phyloP scores from a whole-genome alignment of 768 basidiomycete genomes.

The Suillus luteus region DNA sequence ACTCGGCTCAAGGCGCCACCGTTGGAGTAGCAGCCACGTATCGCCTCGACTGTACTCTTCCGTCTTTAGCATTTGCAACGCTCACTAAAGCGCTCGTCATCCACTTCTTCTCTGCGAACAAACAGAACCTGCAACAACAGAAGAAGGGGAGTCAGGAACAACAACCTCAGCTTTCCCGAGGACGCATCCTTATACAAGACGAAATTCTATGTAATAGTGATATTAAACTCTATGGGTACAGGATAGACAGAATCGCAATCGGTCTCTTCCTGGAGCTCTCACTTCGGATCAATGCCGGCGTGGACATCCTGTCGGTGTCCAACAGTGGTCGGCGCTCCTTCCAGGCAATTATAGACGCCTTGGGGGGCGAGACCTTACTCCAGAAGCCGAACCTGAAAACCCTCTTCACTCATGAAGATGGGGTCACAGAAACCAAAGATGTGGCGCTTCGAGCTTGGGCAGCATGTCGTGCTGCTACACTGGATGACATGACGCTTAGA shows the following conservation, averaged over 20 bases:
- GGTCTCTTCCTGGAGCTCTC: constrained; percentile 43
- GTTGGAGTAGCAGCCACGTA: constrained; percentile 37
- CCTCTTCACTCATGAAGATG: constrained; percentile 36
- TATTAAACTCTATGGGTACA: constrained; percentile 41
- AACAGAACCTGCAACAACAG: constrained; percentile 2
- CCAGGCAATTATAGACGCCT: constrained; percentile 33
- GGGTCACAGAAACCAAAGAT: constrained; percentile 10
- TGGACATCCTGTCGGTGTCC: constrained; percentile 44
- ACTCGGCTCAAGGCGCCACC: constrained; percentile 23
- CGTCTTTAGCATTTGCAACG: constrained; percentile 43
- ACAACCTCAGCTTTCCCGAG: constrained; percentile 3
- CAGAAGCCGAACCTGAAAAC: constrained; percentile 26
- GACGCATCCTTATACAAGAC: constrained; percentile 31
- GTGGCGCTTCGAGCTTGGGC: constrained; percentile 29
- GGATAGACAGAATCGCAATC: constrained; percentile 46
- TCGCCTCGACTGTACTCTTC: constrained; percentile 31
- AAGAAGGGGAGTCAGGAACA: constrained; percentile 7
- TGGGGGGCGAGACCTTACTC: constrained; percentile 40
- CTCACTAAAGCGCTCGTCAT: constrained; percentile 38
- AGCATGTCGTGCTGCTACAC: constrained; percentile 30
- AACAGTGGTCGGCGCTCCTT: constrained; percentile 32
- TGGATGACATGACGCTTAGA: constrained; percentile 21
- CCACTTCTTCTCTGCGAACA: constrained; percentile 27
- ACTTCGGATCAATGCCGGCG: constrained; percentile 35
- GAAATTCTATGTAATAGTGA: constrained; percentile 34